Base-by-base conservation (phyloP, 2,329 filamentous ascomycete genomes). In the Ophiostoma himal-ulmi region DNA sequence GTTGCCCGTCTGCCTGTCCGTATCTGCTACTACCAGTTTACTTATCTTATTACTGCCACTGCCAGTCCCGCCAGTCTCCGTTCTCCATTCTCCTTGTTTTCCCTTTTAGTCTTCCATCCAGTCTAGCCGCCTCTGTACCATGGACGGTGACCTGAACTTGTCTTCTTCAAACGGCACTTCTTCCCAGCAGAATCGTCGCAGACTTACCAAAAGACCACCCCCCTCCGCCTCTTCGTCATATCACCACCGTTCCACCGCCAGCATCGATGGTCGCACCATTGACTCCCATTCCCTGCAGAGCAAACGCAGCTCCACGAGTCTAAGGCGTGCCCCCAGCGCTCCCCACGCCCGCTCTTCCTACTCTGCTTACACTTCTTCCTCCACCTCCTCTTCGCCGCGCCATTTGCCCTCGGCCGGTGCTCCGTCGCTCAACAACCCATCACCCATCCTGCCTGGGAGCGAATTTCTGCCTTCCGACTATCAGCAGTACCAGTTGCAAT, bases 221-320 rank as follows among this genome's bases (percentile, higher is more conserved):
- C 79, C 84, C 68, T 80, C 81, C 64, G 73, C 84, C 66, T 80
- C 84, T 67, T 80, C 81, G 62, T 73, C 84, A 68, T 80, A 83
- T 74, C 80, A 82, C 73, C 81, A 84, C 77, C 81, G 80, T 74
- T 81, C 83, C 73, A 83, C 80, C 68, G 82, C 81, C 77, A 82
- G 80, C 77, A 79, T 84, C 80, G 84, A 86, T 81, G 80, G 81
- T 80, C 79, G 80, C 70, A 68, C 70, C 75, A 81, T 83, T 80
- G 85, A 88, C 81, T 80, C 83, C 79, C 81, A 81, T 76, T 87
- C 85, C 75, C 80, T 88, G 75, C 82, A 83, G 79, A 88, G 85
- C 82, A 85, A 88, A 82, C 83, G 84, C 79, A 89, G 86, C 84
- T 88, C 86, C 75, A 83, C 85, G 76, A 88, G 85, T 78, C 82